These are phyloP conservation scores for Phalaenopsis aphrodite DNA, from an alignment of 106 monocot species.

Conservation along the genomic window DNA sequence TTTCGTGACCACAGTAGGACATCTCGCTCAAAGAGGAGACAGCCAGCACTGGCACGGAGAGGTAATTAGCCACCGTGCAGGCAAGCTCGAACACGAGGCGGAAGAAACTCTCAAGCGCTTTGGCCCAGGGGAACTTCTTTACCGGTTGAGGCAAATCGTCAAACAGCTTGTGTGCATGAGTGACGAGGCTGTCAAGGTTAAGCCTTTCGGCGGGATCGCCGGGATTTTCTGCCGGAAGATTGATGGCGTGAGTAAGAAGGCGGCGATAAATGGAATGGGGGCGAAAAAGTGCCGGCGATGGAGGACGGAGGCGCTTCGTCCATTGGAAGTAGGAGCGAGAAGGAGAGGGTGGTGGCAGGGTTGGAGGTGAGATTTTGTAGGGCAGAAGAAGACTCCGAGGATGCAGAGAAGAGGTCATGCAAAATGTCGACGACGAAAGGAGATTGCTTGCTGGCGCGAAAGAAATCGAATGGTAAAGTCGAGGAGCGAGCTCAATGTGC, in stretches of 20 bases:
- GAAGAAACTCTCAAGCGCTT: conserved; percentile 13
- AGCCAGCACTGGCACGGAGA: conserved; percentile 46
- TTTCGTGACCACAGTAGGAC: conserved; percentile 78
- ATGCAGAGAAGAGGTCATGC: neutral
- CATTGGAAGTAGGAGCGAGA: neutral
- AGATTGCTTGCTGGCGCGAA: neutral
- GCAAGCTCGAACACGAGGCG: conserved; percentile 25
- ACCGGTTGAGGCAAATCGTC: conserved; percentile 44
- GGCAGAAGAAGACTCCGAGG: neutral
- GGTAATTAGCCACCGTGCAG: conserved; percentile 38
- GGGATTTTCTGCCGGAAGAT: conserved; percentile 16
- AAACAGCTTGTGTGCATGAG: conserved; percentile 12
- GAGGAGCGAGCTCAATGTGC: too few relatives aligned
- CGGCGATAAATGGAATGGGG: neutral
- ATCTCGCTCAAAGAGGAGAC: conserved; percentile 71
- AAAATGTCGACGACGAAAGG: neutral
- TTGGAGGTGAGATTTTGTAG: neutral
- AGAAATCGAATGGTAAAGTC: too few relatives aligned
- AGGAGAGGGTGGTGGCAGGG: neutral
- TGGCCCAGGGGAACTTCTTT: conserved; percentile 59
- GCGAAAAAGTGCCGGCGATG: neutral
- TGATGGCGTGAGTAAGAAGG: conserved; percentile 10
- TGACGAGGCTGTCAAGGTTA: neutral
- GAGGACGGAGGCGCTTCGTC: neutral
- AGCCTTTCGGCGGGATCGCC: conserved; percentile 5